Evolutionary conservation across 352 stramenopile species (phyloP).

Genomic region (Phytopythium oedochilum): DNA sequence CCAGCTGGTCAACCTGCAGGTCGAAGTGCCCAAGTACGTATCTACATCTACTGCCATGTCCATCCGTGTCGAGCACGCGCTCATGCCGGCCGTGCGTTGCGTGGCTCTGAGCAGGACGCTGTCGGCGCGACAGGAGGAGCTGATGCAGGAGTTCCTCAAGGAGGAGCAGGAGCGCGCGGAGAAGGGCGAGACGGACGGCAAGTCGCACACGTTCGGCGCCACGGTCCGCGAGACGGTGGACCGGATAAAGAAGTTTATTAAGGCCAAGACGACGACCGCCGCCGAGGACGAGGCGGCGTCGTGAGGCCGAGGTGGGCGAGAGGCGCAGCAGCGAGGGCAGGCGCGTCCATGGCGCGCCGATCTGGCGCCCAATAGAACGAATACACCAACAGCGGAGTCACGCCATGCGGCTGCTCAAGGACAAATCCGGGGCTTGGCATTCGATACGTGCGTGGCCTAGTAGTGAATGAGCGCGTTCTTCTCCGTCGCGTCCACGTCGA

Average conservation of each 20-base stretch:
- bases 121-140: slow-evolving; percentile 91
- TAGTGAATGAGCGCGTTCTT: too few species aligned
- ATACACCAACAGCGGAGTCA: not conserved
- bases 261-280: slow-evolving; percentile 59
- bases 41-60: not conserved
- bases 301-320: not conserved
- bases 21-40: slow-evolving; percentile 93
- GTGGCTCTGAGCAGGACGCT: slow-evolving; percentile 84
- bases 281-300: slow-evolving; percentile 14
- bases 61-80: too few species aligned
- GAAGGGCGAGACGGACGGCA: slow-evolving; percentile 72
- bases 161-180: slow-evolving; percentile 70
- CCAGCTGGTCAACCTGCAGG: slow-evolving; percentile 96
- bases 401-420: too few species aligned
- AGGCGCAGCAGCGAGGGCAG: not conserved
- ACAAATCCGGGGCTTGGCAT: not conserved
- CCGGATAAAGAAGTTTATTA: slow-evolving; percentile 88
- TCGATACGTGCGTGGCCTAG: too few species aligned
- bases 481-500: too few species aligned
- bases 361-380: not conserved
- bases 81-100: too few species aligned
- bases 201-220: slow-evolving; percentile 77
- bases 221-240: slow-evolving; percentile 81
- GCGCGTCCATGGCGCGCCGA: not conserved
- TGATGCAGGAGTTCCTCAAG: slow-evolving; percentile 95